Base-by-base conservation (phyloP, 164 flowering plant species). In the Platanus orientalis region DNA sequence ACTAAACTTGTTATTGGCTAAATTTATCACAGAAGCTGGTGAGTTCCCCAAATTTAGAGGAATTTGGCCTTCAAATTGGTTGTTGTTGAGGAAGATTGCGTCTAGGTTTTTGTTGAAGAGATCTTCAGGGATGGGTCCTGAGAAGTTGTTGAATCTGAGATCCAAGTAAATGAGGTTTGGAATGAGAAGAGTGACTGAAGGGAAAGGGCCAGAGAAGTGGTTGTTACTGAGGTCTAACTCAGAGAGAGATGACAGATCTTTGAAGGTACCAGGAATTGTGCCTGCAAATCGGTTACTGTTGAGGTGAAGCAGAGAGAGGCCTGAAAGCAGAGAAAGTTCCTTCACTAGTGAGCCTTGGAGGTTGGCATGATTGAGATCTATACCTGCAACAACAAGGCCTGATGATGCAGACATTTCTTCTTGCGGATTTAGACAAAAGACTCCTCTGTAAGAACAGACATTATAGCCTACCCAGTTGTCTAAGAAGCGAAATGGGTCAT, bases 221-320 rank as follows among this genome's bases (percentile, higher is more conserved):
- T 93, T 93, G 78, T 90, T 93, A 52, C 98, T 93, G 45, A 93
- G 79, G 78, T 93, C 98, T 24, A 93, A 60, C 58, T 93, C 98
- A 49, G 79, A 69, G 11, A 93, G 85, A 9, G 76, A 70, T 0
- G 36, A 12, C 14, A 93, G 78, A 42, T 77, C 71, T 11, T 56
- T 73, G 67, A 93, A 85, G 0, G 81, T 71, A 6, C 77, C 74
- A 21, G 98, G 98, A 10, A 89, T 34, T 7, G 80, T 60, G 56
- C 96, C 91, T 16, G 81, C 51, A 54, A 93, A 89, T 45, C 94
- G 83, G 83, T 93, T 93, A 74, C 82, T 79, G 80, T 90, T 90
- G 66, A 93, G 84, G 58, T 93, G 98, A 26, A 93, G 64, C 42
- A 93, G 72, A 45, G 86, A 59, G 39, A 90, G 63, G 27, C 82